These are phyloP conservation scores for Centrapalus pauciflorus DNA, from an alignment of 129 eudicot species.

Conservation along the genomic window DNA sequence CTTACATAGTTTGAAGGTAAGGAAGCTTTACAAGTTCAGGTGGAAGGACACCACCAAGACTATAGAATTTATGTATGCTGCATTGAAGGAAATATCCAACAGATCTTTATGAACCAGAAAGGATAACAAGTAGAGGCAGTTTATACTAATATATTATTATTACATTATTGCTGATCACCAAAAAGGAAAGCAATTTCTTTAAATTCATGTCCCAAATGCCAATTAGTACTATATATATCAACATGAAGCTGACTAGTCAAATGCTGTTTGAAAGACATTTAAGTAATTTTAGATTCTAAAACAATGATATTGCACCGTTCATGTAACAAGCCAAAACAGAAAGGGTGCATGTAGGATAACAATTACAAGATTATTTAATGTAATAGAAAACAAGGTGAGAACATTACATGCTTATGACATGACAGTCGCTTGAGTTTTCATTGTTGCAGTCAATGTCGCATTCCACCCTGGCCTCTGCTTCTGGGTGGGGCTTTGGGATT, in stretches of 20 bases:
- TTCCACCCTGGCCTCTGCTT: conserved; percentile 32
- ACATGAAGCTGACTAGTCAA: neutral
- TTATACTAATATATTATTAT: neutral
- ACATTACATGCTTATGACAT: conserved; percentile 53
- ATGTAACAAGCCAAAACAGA: neutral
- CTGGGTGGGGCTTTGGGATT: conserved; percentile 21
- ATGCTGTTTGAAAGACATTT: neutral
- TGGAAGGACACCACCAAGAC: conserved; percentile 83
- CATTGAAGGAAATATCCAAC: conserved; percentile 18
- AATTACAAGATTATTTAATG: neutral
- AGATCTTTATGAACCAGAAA: conserved; percentile 6
- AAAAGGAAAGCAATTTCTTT: neutral
- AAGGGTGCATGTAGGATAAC: neutral
- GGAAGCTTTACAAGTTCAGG: conserved; percentile 56
- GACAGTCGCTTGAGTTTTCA: conserved; percentile 46
- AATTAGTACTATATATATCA: no score
- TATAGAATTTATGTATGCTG: conserved; percentile 61
- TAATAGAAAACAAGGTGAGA: conserved; percentile 10
- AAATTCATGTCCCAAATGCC: neutral
- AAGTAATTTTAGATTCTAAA: neutral
- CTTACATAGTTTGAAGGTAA: conserved; percentile 62
- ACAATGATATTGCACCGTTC: neutral
- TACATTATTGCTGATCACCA: neutral
- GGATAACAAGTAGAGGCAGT: neutral
- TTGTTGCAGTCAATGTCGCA: conserved; percentile 49